phyloP scores from a whole-genome alignment of 2,329 filamentous ascomycete genomes.

The Elsinoe arachidis region DNA sequence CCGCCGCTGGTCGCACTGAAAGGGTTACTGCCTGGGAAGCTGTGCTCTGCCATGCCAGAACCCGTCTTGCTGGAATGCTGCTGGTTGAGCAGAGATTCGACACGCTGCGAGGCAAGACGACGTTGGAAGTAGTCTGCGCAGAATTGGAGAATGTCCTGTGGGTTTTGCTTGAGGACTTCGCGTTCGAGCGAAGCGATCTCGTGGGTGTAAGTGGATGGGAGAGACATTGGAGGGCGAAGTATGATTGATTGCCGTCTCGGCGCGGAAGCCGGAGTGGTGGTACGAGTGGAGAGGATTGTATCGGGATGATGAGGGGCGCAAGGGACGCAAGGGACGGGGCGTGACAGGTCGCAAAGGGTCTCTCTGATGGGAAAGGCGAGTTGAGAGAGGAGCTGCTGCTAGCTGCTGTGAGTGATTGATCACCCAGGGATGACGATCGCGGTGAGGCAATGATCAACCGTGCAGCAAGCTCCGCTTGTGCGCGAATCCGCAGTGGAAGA shows the following conservation, averaged over 20 bases:
- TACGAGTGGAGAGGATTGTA: conserved; percentile 12
- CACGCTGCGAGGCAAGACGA: conserved; percentile 57
- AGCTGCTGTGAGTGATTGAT: not conserved
- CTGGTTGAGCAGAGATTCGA: conserved; percentile 45
- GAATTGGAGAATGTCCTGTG: conserved; percentile 59
- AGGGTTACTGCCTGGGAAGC: conserved; percentile 71
- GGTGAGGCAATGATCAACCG: conserved; percentile 11
- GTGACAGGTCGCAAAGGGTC: conserved; percentile 6
- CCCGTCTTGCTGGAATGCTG: conserved; percentile 37
- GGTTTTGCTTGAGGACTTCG: conserved; percentile 50
- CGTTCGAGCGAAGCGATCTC: conserved; percentile 56
- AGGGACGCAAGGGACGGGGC: conserved; percentile 9
- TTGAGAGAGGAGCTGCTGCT: not conserved
- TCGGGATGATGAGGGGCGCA: conserved; percentile 11
- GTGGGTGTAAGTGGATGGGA: conserved; percentile 49
- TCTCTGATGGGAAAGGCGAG: not conserved
- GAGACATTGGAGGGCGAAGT: conserved; percentile 17
- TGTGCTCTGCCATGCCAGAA: conserved; percentile 59
- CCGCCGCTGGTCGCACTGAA: conserved; percentile 48
- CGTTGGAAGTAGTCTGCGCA: conserved; percentile 60
- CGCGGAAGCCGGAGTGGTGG: conserved; percentile 11
- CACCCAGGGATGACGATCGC: conserved; percentile 1
- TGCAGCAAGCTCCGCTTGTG: conserved; percentile 1
- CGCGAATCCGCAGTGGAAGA: not conserved
- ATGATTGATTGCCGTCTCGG: conserved; percentile 12